These are phyloP conservation scores for Chalciporus chontae DNA, from an alignment of 768 basidiomycete genomes.

Conservation along the genomic window DNA sequence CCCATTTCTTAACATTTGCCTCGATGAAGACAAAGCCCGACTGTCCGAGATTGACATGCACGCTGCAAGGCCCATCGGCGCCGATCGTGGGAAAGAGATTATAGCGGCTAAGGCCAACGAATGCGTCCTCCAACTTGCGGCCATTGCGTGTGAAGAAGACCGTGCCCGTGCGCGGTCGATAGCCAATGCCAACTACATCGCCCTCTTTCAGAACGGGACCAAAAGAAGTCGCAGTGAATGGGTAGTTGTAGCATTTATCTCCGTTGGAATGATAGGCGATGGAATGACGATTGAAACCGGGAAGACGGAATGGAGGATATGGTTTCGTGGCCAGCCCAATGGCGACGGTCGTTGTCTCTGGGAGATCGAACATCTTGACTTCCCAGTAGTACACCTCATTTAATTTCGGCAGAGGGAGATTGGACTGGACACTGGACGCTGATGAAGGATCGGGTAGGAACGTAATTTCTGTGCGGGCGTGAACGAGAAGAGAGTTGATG, in stretches of 20 bases:
- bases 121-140: slow-evolving; percentile 94
- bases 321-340: slow-evolving; percentile 96
- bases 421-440: slow-evolving; percentile 93
- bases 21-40: slow-evolving; percentile 99
- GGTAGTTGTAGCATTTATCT: slow-evolving; percentile 96
- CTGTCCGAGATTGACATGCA: slow-evolving; percentile 97
- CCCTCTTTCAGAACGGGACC: slow-evolving; percentile 87
- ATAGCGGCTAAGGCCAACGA: slow-evolving; percentile 81
- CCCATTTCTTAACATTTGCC: slow-evolving; percentile 99
- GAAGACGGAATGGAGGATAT: slow-evolving; percentile 90
- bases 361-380: slow-evolving; percentile 98
- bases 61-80: slow-evolving; percentile 92
- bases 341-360: slow-evolving; percentile 79
- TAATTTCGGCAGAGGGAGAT: slow-evolving; percentile 92
- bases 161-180: slow-evolving; percentile 92
- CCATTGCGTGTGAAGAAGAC: slow-evolving; percentile 99
- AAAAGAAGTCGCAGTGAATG: slow-evolving; percentile 82
- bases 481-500: slow-evolving; percentile 87
- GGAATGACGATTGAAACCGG: slow-evolving; percentile 81
- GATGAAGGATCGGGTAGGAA: slow-evolving; percentile 96
- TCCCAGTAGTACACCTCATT: slow-evolving; percentile 99
- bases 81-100: slow-evolving; percentile 98
- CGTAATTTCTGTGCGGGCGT: slow-evolving; percentile 94
- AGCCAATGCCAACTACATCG: slow-evolving; percentile 93
- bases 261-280: slow-evolving; percentile 96